These are phyloP conservation scores for Penicillium nucicola DNA, from an alignment of 495 filamentous ascomycete genomes.

Conservation along the genomic window DNA sequence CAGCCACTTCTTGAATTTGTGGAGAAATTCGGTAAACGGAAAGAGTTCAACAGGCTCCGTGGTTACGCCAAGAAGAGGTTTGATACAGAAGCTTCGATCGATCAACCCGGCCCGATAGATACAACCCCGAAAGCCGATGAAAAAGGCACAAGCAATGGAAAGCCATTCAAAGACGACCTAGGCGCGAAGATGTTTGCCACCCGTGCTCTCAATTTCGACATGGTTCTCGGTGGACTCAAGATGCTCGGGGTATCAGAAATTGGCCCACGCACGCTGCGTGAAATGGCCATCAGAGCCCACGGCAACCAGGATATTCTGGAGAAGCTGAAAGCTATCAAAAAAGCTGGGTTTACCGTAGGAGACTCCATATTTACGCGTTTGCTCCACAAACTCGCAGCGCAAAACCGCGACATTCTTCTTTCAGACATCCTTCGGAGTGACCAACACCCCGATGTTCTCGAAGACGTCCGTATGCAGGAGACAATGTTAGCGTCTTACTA, in stretches of 20 bases:
- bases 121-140: background rate
- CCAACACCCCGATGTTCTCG: conserved; percentile 72
- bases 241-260: conserved; percentile 64
- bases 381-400: conserved; percentile 53
- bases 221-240: conserved; percentile 58
- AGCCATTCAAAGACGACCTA: conserved; percentile 52
- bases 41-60: conserved; percentile 20
- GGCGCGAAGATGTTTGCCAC: conserved; percentile 74
- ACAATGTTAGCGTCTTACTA: conserved; percentile 51
- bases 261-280: conserved; percentile 68
- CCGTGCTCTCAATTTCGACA: conserved; percentile 59
- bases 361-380: conserved; percentile 57
- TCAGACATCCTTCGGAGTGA: conserved; percentile 61
- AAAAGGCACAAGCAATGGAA: conserved; percentile 18
- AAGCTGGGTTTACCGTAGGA: conserved; percentile 56
- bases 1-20: conserved; percentile 42
- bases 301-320: conserved; percentile 49
- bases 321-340: conserved; percentile 54
- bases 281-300: conserved; percentile 61
- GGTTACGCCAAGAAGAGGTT: conserved; percentile 25
- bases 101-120: background rate
- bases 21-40: conserved; percentile 25
- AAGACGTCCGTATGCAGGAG: conserved; percentile 59
- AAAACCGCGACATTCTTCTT: conserved; percentile 55
- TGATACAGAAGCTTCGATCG: background rate